A percentile compares a stretch with the other conserved stretches of the same genome.
Conservation (phyloP, 257 asterid species). For the Solanum tacnaense region DNA sequence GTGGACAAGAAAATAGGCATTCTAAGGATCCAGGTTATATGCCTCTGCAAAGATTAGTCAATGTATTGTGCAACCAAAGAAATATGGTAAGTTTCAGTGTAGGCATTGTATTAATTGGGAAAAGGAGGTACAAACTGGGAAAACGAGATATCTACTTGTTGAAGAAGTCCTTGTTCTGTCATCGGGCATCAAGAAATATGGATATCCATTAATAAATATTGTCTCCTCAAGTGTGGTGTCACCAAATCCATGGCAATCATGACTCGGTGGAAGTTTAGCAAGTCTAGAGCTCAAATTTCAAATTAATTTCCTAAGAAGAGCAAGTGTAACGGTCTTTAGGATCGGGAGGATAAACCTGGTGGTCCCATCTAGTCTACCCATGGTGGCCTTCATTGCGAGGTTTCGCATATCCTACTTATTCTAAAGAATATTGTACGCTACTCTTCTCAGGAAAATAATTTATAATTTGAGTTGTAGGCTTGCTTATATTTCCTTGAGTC, state of each 20-base stretch:
- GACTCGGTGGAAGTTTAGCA: constrained; percentile 1
- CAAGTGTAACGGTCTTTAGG: constrained; percentile 4
- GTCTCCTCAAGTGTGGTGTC: not conserved
- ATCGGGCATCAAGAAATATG: constrained; percentile 11
- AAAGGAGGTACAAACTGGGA: constrained; percentile 34
- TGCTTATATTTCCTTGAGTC: too few species aligned
- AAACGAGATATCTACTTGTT: constrained; percentile 28
- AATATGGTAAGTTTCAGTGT: not conserved
- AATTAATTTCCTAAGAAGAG: not conserved
- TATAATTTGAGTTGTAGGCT: too few species aligned
- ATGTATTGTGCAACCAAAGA: not conserved
- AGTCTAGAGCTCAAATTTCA: not conserved
- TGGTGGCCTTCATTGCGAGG: not conserved
- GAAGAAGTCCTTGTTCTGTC: constrained; percentile 39
- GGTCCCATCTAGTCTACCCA: not conserved
- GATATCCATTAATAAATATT: not conserved
- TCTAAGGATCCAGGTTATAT: not conserved
- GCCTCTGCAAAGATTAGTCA: not conserved
- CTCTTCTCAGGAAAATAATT: too few species aligned
- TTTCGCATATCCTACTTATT: not conserved
- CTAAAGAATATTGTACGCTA: not conserved
- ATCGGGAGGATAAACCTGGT: too few species aligned
- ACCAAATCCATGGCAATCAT: constrained; percentile 1
- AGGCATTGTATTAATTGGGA: constrained; percentile 17
- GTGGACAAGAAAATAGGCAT: not conserved